These are phyloP conservation scores for Erodium moschatum DNA, from an alignment of 441 rosid species.

Conservation along the genomic window DNA sequence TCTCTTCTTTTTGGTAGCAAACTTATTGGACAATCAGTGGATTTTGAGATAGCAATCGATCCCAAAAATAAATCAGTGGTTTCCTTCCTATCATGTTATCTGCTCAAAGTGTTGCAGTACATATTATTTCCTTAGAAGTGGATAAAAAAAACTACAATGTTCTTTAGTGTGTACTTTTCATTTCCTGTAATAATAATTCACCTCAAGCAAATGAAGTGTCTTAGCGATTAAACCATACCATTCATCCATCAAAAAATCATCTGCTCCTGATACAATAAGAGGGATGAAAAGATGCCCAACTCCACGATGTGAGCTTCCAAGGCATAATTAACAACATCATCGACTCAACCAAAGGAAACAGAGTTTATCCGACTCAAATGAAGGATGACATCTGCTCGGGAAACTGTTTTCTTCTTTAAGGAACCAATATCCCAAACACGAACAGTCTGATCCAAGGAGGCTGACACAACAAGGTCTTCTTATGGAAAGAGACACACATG, in stretches of 20 bases:
- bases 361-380: constrained; percentile 72
- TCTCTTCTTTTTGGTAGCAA: too few species aligned
- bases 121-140: too few species aligned
- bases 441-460: constrained; percentile 83
- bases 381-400: constrained; percentile 75
- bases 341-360: constrained; percentile 79
- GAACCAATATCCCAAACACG: constrained; percentile 87
- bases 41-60: too few species aligned
- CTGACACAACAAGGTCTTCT: constrained; percentile 84
- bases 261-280: constrained; percentile 79
- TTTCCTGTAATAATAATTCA: not conserved
- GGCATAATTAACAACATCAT: constrained; percentile 80
- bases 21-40: too few species aligned
- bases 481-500: constrained; percentile 89
- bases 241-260: constrained; percentile 92
- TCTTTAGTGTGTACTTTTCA: not conserved
- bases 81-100: too few species aligned
- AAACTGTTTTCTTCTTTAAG: constrained; percentile 66
- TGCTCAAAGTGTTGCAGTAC: too few species aligned
- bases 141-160: too few species aligned
- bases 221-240: constrained; percentile 29
- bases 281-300: constrained; percentile 95
- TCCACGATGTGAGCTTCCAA: constrained; percentile 85
- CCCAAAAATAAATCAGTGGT: too few species aligned
- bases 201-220: not conserved